Evolutionary conservation across 108 stramenopile genomes (phyloP).

Genomic region (Cyclotella kingstonii): DNA sequence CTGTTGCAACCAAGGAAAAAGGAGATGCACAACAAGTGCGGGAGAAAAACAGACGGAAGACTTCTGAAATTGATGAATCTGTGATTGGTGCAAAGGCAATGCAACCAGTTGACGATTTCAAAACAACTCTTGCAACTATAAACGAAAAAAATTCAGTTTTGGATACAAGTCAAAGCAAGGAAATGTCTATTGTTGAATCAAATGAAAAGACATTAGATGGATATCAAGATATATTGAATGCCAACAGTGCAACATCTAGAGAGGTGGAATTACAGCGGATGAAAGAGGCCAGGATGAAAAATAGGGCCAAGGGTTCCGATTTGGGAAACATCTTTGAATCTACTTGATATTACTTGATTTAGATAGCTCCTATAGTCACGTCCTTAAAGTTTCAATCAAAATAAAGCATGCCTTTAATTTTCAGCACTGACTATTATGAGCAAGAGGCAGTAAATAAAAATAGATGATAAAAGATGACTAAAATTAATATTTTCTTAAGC

Average conservation of each 20-base stretch:
- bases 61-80: slow-evolving; percentile 46
- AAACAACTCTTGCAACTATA: not conserved
- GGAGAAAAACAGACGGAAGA: slow-evolving; percentile 58
- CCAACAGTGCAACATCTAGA: slow-evolving; percentile 52
- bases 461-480: too few species aligned
- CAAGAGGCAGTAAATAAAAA: too few species aligned
- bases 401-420: too few species aligned
- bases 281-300: slow-evolving; percentile 58
- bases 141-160: not conserved
- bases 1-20: slow-evolving; percentile 45
- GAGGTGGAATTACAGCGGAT: slow-evolving; percentile 67
- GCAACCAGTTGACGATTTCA: not conserved
- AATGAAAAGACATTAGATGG: slow-evolving; percentile 78
- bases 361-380: not conserved
- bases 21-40: slow-evolving; percentile 60
- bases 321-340: slow-evolving; percentile 1
- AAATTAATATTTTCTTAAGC: too few species aligned
- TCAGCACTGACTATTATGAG: too few species aligned
- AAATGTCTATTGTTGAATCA: not conserved
- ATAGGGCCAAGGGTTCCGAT: slow-evolving; percentile 40
- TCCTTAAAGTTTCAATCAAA: not conserved
- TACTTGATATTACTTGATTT: not conserved
- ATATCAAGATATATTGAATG: slow-evolving; percentile 64
- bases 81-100: slow-evolving; percentile 16
- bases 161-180: not conserved